A percentile compares a stretch with the other conserved stretches of the same genome.
phyloP scores from a whole-genome alignment of 2,329 filamentous ascomycete genomes.

The Chaetomium sp. region DNA sequence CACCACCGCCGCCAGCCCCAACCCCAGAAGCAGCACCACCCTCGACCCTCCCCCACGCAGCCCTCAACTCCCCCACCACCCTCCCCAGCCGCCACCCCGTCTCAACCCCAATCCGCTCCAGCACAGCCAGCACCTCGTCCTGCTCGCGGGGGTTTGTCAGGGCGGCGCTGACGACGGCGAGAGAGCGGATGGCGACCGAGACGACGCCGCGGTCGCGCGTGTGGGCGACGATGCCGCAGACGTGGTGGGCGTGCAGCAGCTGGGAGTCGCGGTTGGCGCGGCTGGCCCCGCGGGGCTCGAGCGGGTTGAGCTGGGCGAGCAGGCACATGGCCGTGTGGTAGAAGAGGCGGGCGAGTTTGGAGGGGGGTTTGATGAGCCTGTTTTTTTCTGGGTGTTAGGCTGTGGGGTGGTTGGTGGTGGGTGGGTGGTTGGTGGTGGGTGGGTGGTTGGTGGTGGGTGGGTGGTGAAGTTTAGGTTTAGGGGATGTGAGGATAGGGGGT shows the following conservation, averaged over 20 bases:
- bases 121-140: slow-evolving; percentile 75
- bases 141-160: slow-evolving; percentile 71
- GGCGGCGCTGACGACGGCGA: slow-evolving; percentile 75
- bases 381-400: too few species aligned
- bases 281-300: slow-evolving; percentile 52
- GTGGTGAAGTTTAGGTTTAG: neutral
- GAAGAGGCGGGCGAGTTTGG: slow-evolving; percentile 80
- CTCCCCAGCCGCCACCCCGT: slow-evolving; percentile 78
- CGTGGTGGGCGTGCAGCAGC: slow-evolving; percentile 75
- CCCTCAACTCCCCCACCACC: slow-evolving; percentile 71
- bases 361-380: slow-evolving; percentile 79
- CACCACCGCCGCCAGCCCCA: neutral
- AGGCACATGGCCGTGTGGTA: slow-evolving; percentile 87
- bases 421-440: slow-evolving; percentile 15
- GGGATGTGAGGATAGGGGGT: neutral
- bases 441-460: neutral
- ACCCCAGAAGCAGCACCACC: neutral
- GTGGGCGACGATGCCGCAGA: slow-evolving; percentile 88
- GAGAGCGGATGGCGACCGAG: slow-evolving; percentile 74
- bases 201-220: slow-evolving; percentile 73
- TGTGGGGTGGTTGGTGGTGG: slow-evolving; percentile 1
- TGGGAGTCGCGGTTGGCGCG: slow-evolving; percentile 69
- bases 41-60: slow-evolving; percentile 73
- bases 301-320: slow-evolving; percentile 76
- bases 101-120: slow-evolving; percentile 72